Evolutionary conservation across 2,329 filamentous ascomycete genomes (phyloP), one percentile per base, ranked within the genome.

Genomic region (Fusarium sp.): DNA sequence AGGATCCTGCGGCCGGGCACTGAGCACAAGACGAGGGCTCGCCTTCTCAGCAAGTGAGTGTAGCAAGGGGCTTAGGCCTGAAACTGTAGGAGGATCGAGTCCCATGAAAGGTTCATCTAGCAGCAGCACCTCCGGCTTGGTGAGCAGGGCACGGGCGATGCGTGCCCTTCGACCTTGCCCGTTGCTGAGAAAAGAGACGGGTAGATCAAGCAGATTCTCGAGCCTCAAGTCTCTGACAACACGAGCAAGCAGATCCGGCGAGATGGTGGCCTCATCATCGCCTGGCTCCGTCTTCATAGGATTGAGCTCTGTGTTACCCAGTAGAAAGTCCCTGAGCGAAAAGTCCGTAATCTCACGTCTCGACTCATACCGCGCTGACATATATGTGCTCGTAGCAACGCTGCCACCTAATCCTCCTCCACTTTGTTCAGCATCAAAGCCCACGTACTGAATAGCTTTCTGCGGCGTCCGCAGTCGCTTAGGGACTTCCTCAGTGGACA

Each of bases 51-150:
- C 91, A 53, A 97, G 78, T 0, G 82, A 81, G 63, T 86, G 79
- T 22, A 97, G 79, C 42, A 98, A 80, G 1, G 83, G 82, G 36
- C 91, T 94, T 66, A 98, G 78, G 2, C 85, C 85, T 11, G 84
- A 81, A 11, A 91, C 85, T 0, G 93, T 96, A 6, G 88, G 89
- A 12, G 94, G 95, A 75, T 98, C 95, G 13, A 99, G 81, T 0
- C 95, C 94, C 91, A 97, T 96, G 72, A 97, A 97, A 1, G 95
- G 94, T 70, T 97, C 94, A 76, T 99, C 95, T 3, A 97, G 81
- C 48, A 98, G 81, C 59, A 99, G 73, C 10, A 97, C 83, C 75
- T 96, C 91, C 0, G 95, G 95, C 48, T 84, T 84, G 7, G 82
- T 87, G 56, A 98, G 81, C 46, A 99, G 78, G 0, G 93, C 93